These are phyloP conservation scores for Albophoma yamanashiensis DNA, from an alignment of 2,329 filamentous ascomycete genomes.

Conservation along the genomic window DNA sequence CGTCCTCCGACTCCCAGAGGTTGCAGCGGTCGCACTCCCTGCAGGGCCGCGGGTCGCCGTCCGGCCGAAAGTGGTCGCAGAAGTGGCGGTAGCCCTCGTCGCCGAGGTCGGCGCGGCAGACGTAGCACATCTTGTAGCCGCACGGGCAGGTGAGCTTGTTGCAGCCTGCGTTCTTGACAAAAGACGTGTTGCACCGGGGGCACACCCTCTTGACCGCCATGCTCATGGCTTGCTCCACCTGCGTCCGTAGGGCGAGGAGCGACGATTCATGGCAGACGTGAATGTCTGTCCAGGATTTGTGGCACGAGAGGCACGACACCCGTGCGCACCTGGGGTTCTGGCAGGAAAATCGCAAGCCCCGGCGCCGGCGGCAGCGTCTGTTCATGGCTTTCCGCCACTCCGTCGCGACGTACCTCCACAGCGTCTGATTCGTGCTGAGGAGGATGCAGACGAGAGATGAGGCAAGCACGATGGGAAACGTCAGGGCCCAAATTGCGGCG, in stretches of 20 bases:
- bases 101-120: slow-evolving; percentile 70
- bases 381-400: slow-evolving; percentile 50
- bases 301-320: slow-evolving; percentile 70
- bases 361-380: slow-evolving; percentile 58
- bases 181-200: slow-evolving; percentile 79
- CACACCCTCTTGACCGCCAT: slow-evolving; percentile 92
- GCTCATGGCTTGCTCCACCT: slow-evolving; percentile 88
- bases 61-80: slow-evolving; percentile 85
- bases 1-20: slow-evolving; percentile 66
- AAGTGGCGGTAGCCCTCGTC: slow-evolving; percentile 85
- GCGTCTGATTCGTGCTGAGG: slow-evolving; percentile 29
- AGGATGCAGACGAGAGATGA: slow-evolving; percentile 33
- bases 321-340: slow-evolving; percentile 56
- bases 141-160: slow-evolving; percentile 96
- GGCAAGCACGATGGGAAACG: slow-evolving; percentile 40
- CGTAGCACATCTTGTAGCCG: slow-evolving; percentile 96
- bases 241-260: slow-evolving; percentile 70
- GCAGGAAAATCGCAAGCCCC: slow-evolving; percentile 70
- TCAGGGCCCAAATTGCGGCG: slow-evolving; percentile 42
- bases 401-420: slow-evolving; percentile 27
- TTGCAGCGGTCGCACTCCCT: slow-evolving; percentile 72
- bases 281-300: slow-evolving; percentile 75
- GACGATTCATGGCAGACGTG: slow-evolving; percentile 85
- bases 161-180: slow-evolving; percentile 88
- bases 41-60: slow-evolving; percentile 63